Base-by-base conservation (phyloP, 148 eudicot species). In the Nepenthes mirabilis region DNA sequence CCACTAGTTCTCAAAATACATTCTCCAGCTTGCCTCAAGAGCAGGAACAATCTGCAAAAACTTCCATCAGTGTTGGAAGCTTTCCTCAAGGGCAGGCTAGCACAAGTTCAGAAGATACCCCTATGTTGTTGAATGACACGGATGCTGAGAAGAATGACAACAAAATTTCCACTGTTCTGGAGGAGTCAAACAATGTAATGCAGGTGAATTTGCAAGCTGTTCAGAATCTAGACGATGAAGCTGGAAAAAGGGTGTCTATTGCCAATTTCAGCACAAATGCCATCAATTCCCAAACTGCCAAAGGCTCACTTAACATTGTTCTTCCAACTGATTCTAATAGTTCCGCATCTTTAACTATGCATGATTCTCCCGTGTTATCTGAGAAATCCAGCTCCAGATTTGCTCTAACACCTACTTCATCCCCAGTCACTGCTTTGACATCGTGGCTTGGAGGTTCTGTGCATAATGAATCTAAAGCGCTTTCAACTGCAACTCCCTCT, bases 1-100 rank as follows among this genome's bases (percentile, higher is more conserved):
- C 82, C 63, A 79, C 57, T 75, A 86, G 95, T 68, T 94, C 99
- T 60, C 91, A 84, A 55, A 94, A 89, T 69, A 82, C 97, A 52
- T 86, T 84, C 69, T 80, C 97, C 62, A 94, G 97, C 80, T 71
- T 89, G 74, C 89, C 95, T 67, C 95, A 77, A 72, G 95, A 89
- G 64, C 89, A 72, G 61, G 91, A 89, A 53, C 87, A 68, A 66
- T 89, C 91, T 51, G 78, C 68, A 49, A 89, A 86, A 71, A 84
- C 91, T 61, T 94, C 97, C 48, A 75, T 86, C 50, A 86, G 87
- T 73, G 73, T 69, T 58, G 89, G 81, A 69, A 94, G 86, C 81
- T 86, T 82, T 66, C 80, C 87, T 58, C 91, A 72, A 63, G 99
- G 74, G 59, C 82, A 82, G 70, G 84, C 81, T 49, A 89, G 97